These are phyloP conservation scores for Ustilago trichophora DNA, from an alignment of 1,284 basidiomycete species.

Conservation along the genomic window DNA sequence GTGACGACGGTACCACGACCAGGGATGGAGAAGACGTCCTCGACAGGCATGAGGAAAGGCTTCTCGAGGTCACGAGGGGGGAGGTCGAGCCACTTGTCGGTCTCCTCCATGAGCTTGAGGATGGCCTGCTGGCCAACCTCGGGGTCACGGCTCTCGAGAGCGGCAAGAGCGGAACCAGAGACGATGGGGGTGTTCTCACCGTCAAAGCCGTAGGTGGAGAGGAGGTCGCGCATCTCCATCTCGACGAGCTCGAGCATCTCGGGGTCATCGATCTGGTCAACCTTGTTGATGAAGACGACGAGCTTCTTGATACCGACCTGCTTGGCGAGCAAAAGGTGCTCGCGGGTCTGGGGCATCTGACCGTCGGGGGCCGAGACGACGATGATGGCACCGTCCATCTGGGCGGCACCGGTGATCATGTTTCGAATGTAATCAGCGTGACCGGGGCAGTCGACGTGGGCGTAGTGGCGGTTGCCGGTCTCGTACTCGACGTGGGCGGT, in stretches of 20 bases:
- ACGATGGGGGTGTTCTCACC: constrained; percentile 97
- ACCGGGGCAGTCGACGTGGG: constrained; percentile 96
- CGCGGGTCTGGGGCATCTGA: constrained; percentile 99
- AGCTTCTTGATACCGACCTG: constrained; percentile 99
- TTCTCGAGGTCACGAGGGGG: constrained; percentile 96
- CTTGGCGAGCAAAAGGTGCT: constrained; percentile 95
- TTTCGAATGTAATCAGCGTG: constrained; percentile 73
- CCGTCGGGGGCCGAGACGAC: constrained; percentile 98
- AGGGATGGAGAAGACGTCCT: constrained; percentile 98
- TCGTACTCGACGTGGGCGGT: constrained; percentile 96
- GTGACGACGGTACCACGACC: constrained; percentile 98
- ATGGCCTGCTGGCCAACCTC: constrained; percentile 86
- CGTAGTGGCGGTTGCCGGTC: constrained; percentile 87
- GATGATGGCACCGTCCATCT: constrained; percentile 80
- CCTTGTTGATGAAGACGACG: constrained; percentile 99
- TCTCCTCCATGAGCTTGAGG: constrained; percentile 82
- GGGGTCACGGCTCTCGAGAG: constrained; percentile 83
- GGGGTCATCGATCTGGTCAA: constrained; percentile 93
- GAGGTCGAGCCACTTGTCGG: constrained; percentile 94
- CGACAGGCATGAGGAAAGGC: constrained; percentile 95
- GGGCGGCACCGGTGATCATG: constrained; percentile 99
- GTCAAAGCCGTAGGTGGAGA: constrained; percentile 85
- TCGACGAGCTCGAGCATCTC: constrained; percentile 99
- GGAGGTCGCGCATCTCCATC: constrained; percentile 99
- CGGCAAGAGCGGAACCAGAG: constrained; percentile 94